phyloP scores from a whole-genome alignment of 2,329 filamentous ascomycete genomes.

The Colletotrichum coccodes region DNA sequence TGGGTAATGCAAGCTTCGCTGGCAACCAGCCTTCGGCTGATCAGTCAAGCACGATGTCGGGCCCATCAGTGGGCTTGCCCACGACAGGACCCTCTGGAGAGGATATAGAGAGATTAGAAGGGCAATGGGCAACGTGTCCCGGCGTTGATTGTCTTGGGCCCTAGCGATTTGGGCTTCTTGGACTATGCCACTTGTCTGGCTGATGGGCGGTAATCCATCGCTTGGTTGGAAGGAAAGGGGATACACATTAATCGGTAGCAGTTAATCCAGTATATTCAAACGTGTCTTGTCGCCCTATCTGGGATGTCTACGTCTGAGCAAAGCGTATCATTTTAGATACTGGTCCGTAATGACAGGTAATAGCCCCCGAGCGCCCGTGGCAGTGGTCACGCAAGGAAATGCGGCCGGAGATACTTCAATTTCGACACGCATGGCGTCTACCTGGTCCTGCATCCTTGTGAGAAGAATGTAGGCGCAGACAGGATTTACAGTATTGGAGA shows the following conservation, averaged over 20 bases:
- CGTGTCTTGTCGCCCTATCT: not conserved
- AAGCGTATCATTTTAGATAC: not conserved
- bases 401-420: not conserved
- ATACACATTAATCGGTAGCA: too few species aligned
- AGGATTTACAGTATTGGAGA: not conserved
- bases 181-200: not conserved
- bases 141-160: not conserved
- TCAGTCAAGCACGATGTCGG: too few species aligned
- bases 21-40: too few species aligned
- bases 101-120: not conserved
- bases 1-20: not conserved
- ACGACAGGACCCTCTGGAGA: not conserved
- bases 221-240: too few species aligned
- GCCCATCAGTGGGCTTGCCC: not conserved
- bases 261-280: not conserved
- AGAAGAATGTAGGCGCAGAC: slow-evolving; percentile 5
- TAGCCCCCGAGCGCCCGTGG: not conserved
- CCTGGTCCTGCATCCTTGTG: not conserved
- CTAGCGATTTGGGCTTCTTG: not conserved
- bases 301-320: not conserved
- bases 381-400: not conserved
- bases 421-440: not conserved
- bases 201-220: not conserved
- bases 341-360: not conserved
- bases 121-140: too few species aligned